These are phyloP conservation scores for Chaetomium tenue DNA, from an alignment of 495 filamentous ascomycete genomes.

Conservation along the genomic window DNA sequence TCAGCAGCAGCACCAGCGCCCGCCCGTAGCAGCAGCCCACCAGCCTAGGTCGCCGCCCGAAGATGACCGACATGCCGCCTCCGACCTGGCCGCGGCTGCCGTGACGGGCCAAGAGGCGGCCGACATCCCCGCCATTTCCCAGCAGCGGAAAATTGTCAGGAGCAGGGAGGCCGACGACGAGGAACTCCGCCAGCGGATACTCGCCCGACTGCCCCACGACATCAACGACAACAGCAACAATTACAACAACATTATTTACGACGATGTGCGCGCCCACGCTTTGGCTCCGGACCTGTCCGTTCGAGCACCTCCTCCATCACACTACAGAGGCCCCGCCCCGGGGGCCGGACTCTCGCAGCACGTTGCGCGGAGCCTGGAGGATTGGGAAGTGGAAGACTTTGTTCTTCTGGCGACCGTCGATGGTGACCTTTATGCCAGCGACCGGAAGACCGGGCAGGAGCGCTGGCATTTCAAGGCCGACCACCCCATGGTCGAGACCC, in stretches of 20 bases:
- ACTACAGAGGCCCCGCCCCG: conserved; percentile 51
- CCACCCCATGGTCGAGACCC: conserved; percentile 85
- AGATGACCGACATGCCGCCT: conserved; percentile 32
- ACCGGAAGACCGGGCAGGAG: conserved; percentile 77
- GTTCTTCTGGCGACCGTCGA: conserved; percentile 99
- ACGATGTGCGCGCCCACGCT: conserved; percentile 91
- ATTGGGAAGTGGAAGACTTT: conserved; percentile 99
- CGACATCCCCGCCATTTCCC: conserved; percentile 30
- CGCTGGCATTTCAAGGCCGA: conserved; percentile 82
- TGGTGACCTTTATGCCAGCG: conserved; percentile 89
- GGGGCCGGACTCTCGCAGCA: conserved; percentile 68
- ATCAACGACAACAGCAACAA: conserved; percentile 35
- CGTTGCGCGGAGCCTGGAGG: conserved; percentile 93
- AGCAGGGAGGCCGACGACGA: conserved; percentile 19
- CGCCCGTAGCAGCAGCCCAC: conserved; percentile 19
- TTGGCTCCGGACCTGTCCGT: conserved; percentile 87
- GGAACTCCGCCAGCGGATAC: conserved; percentile 13
- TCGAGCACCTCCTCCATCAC: conserved; percentile 73
- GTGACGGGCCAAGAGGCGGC: conserved; percentile 30
- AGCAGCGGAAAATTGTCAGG: conserved; percentile 30
- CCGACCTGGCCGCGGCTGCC: conserved; percentile 27
- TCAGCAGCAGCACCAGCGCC: conserved; percentile 58
- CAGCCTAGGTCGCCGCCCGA: conserved; percentile 35
- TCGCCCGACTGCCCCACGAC: conserved; percentile 28
- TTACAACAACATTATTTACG: conserved; percentile 48